Conservation (phyloP, 805 yeast genomes). For the Priceomyces haplophilus region DNA sequence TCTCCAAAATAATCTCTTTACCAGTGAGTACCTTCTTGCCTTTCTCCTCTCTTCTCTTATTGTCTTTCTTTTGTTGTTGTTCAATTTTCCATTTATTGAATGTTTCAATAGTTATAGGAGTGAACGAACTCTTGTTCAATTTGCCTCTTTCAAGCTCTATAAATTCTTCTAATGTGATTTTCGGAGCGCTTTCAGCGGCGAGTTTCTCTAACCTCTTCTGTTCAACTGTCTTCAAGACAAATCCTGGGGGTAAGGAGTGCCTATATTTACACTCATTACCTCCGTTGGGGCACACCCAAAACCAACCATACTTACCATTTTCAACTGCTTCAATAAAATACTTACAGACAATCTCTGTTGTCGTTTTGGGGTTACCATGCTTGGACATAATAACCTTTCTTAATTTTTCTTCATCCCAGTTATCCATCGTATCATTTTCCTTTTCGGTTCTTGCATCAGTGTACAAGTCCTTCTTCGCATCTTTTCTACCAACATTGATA, state of each 20-base stretch:
- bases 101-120: conserved; percentile 82
- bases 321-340: conserved; percentile 95
- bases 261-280: conserved; percentile 91
- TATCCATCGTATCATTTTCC: conserved; percentile 86
- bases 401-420: conserved; percentile 95
- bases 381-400: conserved; percentile 82
- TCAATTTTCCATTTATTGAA: conserved; percentile 81
- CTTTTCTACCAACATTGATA: conserved; percentile 77
- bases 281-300: conserved; percentile 95
- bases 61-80: conserved; percentile 57
- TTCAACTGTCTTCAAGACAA: conserved; percentile 93
- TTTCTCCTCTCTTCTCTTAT: conserved; percentile 30
- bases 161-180: conserved; percentile 92
- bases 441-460: conserved; percentile 78
- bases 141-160: conserved; percentile 88
- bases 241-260: conserved; percentile 96
- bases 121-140: conserved; percentile 68
- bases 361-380: conserved; percentile 91
- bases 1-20: conserved; percentile 62
- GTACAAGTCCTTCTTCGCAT: conserved; percentile 86
- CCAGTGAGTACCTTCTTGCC: conserved; percentile 59
- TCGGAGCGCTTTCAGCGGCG: conserved; percentile 80
- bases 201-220: conserved; percentile 85
- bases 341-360: conserved; percentile 94
- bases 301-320: conserved; percentile 97